phyloP scores from a whole-genome alignment of 192 early-diverging fungal genomes.

The Thoreauomyces humboldtii region DNA sequence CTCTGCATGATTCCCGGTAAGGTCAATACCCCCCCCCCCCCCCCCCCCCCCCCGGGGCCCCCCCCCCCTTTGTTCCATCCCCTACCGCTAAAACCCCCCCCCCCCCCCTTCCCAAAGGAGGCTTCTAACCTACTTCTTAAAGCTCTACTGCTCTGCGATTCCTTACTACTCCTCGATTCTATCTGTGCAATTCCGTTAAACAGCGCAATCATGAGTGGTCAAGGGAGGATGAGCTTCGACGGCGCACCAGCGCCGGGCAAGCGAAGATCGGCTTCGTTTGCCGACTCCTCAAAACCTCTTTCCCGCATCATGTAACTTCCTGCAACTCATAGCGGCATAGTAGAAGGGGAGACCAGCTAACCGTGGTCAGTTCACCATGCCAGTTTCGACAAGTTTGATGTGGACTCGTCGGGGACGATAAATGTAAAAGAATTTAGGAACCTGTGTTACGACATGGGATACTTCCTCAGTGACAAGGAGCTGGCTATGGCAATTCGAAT shows the following conservation, averaged over 20 bases:
- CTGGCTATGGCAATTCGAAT: constrained; percentile 26
- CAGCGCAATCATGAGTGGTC: too few relatives aligned
- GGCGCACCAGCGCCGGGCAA: not conserved
- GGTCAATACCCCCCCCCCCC: not conserved
- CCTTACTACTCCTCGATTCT: too few relatives aligned
- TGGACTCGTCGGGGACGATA: constrained; percentile 32
- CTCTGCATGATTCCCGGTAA: not conserved
- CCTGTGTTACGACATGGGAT: constrained; percentile 41
- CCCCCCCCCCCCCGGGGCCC: too few relatives aligned
- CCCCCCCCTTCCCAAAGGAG: too few relatives aligned
- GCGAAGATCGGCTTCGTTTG: not conserved
- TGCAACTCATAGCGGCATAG: not conserved
- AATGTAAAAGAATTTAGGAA: constrained; percentile 33
- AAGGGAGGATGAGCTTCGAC: too few relatives aligned
- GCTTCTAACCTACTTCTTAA: too few relatives aligned
- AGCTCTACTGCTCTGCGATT: too few relatives aligned
- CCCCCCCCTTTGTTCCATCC: too few relatives aligned
- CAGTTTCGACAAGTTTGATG: constrained; percentile 36
- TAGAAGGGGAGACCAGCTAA: not conserved
- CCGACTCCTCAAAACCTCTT: not conserved
- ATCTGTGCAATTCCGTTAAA: too few relatives aligned
- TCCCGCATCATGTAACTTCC: not conserved
- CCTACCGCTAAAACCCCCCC: too few relatives aligned
- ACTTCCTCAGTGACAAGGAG: constrained; percentile 38
- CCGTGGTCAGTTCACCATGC: not conserved